Base-by-base conservation (phyloP, 2,329 filamentous ascomycete species). In the Fusarium pseudograminearum region DNA sequence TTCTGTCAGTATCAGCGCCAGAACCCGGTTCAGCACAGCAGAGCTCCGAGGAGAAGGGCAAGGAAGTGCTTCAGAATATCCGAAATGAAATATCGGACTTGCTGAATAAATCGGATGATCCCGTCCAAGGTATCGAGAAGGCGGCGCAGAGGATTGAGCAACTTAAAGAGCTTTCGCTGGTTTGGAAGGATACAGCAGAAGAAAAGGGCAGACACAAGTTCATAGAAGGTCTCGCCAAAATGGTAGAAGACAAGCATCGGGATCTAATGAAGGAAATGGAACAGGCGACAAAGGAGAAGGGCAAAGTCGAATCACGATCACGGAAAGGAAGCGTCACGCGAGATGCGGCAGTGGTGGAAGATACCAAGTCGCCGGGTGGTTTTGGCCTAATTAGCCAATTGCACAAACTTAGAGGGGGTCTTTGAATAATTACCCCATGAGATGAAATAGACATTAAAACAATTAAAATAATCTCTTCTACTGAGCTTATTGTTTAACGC, bases 131-230 rank as follows among this genome's bases (percentile, higher is more conserved):
- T 18, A 84, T 96, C 11, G 90, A 93, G 69, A 89, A 90, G 60
- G 96, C 96, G 0, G 87, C 87, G 15, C 85, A 86, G 57, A 85
- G 93, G 45, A 90, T 98, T 16, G 90, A 93, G 75, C 89, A 92
- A 76, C 84, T 98, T 58, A 90, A 93, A 75, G 87, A 90, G 67
- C 81, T 98, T 68, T 89, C 89, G 6, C 82, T 82, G n/a, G 90
- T 99, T 24, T 99, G 96, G 94, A 95, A 92, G 78, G 94, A 94
- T n/a, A 98, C 96, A 4, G 91, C 93, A 0, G 96, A 99, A 81
- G 96, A 98, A 78, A 97, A 93, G 80, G 93, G 93, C 8, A 85
- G 96, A 55, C 82, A 82, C 12, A 92, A 89, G 74, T 94, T 98
- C 77, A 90, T 99, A 20, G 95, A 98, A 69, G 86, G 87, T 53